Evolutionary conservation across 768 basidiomycete genomes (phyloP).

Genomic region (Crepidotus variabilis): DNA sequence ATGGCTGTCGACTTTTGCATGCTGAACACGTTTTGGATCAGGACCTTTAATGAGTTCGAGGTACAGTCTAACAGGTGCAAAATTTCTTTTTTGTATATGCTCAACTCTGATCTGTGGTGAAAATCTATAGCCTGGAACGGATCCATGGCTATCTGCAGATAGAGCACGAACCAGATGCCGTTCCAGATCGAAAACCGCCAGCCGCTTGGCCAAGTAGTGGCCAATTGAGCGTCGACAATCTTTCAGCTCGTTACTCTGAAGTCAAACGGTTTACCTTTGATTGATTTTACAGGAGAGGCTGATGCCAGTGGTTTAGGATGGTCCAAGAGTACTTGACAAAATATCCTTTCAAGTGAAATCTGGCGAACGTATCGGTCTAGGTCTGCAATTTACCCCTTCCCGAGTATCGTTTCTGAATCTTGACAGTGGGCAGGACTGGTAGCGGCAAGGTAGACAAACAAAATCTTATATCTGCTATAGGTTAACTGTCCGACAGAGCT

Average conservation of each 20-base stretch:
- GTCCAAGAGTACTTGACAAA: conserved; percentile 51
- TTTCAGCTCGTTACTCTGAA: conserved; percentile 53
- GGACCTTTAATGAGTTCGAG: conserved; percentile 42
- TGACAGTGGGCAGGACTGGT: conserved; percentile 39
- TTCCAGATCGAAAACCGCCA: conserved; percentile 42
- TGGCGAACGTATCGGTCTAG: conserved; percentile 54
- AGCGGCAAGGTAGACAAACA: conserved; percentile 35
- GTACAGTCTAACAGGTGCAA: conserved; percentile 40
- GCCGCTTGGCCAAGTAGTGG: conserved; percentile 68
- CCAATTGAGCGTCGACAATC: conserved; percentile 45
- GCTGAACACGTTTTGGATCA: conserved; percentile 49
- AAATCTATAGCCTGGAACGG: conserved; percentile 49
- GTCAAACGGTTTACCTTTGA: conserved; percentile 7
- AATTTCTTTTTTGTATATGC: conserved; percentile 6
- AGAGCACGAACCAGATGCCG: conserved; percentile 49
- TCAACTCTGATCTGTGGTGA: background rate
- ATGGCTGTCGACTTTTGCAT: conserved; percentile 59
- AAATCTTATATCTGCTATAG: background rate
- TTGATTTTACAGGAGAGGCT: background rate
- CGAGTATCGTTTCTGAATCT: conserved; percentile 8
- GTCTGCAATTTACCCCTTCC: conserved; percentile 3
- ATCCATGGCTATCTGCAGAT: conserved; percentile 62
- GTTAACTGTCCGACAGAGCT: conserved; percentile 34
- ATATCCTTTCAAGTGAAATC: conserved; percentile 46
- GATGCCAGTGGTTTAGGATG: conserved; percentile 27